phyloP scores from a whole-genome alignment of 2,329 filamentous ascomycete genomes.

The Claviceps sp. region DNA sequence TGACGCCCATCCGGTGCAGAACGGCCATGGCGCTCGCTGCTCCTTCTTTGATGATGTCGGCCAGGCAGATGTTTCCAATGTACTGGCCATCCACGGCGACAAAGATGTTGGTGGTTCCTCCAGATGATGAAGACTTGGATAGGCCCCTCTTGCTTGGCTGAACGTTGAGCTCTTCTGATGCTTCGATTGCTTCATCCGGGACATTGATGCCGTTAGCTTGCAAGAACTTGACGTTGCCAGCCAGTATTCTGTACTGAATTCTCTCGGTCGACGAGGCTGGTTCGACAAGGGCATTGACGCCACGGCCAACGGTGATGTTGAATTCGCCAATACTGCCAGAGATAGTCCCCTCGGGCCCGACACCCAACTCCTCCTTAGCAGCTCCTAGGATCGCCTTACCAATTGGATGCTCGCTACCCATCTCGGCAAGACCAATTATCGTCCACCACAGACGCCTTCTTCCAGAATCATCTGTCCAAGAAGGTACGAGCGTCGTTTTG shows the following conservation, averaged over 20 bases:
- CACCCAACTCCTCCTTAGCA: slow-evolving; percentile 61
- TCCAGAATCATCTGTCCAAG: slow-evolving; percentile 58
- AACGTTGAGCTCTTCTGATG: slow-evolving; percentile 45
- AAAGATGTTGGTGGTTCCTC: slow-evolving; percentile 79
- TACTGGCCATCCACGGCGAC: slow-evolving; percentile 75
- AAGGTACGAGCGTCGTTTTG: slow-evolving; percentile 47
- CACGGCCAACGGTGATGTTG: slow-evolving; percentile 67
- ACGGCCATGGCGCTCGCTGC: slow-evolving; percentile 70
- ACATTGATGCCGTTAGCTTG: slow-evolving; percentile 55
- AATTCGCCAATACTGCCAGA: slow-evolving; percentile 82
- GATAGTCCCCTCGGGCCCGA: slow-evolving; percentile 59
- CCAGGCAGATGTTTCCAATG: slow-evolving; percentile 68
- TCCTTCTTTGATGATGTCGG: slow-evolving; percentile 83
- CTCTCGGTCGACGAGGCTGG: slow-evolving; percentile 56
- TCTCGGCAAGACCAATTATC: slow-evolving; percentile 88
- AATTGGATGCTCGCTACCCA: slow-evolving; percentile 90
- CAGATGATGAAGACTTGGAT: slow-evolving; percentile 18
- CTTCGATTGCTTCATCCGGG: slow-evolving; percentile 47
- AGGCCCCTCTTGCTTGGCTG: slow-evolving; percentile 21
- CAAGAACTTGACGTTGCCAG: slow-evolving; percentile 73
- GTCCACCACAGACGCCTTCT: slow-evolving; percentile 80
- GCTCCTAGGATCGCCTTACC: slow-evolving; percentile 72
- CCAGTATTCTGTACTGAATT: slow-evolving; percentile 61
- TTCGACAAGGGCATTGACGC: slow-evolving; percentile 71
- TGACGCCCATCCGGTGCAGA: slow-evolving; percentile 71